Percentiles rank a stretch among this genome's conserved stretches.
phyloP scores from a whole-genome alignment of 2,329 filamentous ascomycete genomes.

The Sporothrix protearum region DNA sequence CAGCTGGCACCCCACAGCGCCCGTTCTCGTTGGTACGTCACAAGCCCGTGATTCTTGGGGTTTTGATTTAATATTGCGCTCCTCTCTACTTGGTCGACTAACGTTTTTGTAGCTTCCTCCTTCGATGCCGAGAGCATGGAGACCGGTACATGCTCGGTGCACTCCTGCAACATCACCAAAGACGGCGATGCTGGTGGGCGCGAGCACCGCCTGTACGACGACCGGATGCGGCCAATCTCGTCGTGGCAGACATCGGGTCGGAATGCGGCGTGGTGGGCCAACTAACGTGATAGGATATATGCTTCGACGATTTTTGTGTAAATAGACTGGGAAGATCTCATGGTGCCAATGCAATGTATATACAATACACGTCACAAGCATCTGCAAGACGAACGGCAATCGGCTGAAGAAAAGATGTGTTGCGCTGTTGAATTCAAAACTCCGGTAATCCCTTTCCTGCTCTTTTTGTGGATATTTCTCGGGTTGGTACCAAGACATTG shows the following conservation, averaged over 20 bases:
- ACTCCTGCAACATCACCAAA: conserved; percentile 68
- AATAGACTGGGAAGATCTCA: background rate
- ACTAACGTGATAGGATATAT: background rate
- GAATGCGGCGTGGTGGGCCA: background rate
- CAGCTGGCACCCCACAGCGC: conserved; percentile 84
- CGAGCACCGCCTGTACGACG: conserved; percentile 59
- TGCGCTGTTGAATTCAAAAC: conserved; percentile 14
- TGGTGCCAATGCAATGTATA: background rate
- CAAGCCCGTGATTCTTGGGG: background rate
- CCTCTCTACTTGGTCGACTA: background rate
- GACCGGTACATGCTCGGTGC: conserved; percentile 66
- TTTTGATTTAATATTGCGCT: too few species aligned
- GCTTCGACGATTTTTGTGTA: background rate
- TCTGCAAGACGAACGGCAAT: background rate
- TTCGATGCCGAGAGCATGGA: conserved; percentile 58
- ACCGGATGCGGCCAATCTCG: conserved; percentile 48
- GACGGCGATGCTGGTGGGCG: conserved; percentile 60
- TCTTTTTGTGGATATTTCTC: conserved; percentile 7
- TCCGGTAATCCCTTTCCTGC: conserved; percentile 3
- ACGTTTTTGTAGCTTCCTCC: background rate
- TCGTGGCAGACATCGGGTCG: conserved; percentile 17
- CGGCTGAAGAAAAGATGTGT: background rate
- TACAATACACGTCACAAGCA: background rate
- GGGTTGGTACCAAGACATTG: background rate
- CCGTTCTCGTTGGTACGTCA: conserved; percentile 64